Evolutionary conservation across 805 yeast genomes (phyloP), one percentile per base, ranked within the genome.

Genomic region (Zygosaccharomyces bisporus): DNA sequence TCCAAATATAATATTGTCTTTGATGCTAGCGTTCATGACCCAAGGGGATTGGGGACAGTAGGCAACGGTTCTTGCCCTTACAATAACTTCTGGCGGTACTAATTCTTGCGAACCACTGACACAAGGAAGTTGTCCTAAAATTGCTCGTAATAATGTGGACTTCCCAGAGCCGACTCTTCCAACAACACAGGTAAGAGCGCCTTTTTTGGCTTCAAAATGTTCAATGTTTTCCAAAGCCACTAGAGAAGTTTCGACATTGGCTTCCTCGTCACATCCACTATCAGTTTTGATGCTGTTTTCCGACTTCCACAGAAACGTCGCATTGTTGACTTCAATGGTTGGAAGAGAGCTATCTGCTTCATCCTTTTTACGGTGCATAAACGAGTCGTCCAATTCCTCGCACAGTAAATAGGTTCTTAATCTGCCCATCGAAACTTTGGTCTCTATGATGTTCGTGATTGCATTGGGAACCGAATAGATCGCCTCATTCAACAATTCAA

Each of bases 141-240:
- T 55, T 10, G 80, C 70, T 48, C 75, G 72, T 39, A 81, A 62
- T 20, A 78, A 66, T 0, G 86, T 75, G 2, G 84, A 73, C 53
- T 82, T 82, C 39, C 88, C 88, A 10, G 83, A 63, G 3, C 87
- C 87, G 24, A 82, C 87, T 53, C 76, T 67, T 8, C 87, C 87
- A 19, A 81, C 80, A 41, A 82, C 63, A 61, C 87, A 80, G 1
- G 77, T 68, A 43, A 82, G 64, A 29, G 72, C 68, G 4, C 82
- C 81, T 53, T 73, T 74, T n/a, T 53, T 62, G 1, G 80, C 84
- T 7, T 55, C 47, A 50, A 79, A 79, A 43, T 71, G 60, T 14
- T 61, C 57, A 37, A 80, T 69, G 53, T 75, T 60, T 34, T 66
- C 63, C 41, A 81, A 62, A 0, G 86, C 81, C 30, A 70, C 59